These are phyloP conservation scores for Thermomucor indicae-seudaticae DNA, from an alignment of 371 early-diverging fungal species.

Conservation along the genomic window DNA sequence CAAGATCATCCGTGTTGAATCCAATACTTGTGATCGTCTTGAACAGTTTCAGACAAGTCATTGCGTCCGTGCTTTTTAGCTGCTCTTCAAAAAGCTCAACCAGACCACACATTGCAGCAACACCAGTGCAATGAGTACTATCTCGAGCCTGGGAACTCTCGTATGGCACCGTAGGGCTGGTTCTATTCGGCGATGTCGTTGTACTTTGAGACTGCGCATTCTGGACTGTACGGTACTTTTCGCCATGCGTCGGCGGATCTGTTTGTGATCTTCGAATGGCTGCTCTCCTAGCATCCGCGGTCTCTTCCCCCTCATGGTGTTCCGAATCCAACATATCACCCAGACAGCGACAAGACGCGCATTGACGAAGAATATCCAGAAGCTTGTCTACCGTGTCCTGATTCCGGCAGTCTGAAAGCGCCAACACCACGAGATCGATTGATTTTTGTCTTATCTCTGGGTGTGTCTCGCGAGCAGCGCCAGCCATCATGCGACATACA, in stretches of 20 bases:
- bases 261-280: conserved; percentile 17
- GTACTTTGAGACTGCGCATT: conserved; percentile 8
- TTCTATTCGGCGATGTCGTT: conserved; percentile 4
- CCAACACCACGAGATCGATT: conserved; percentile 46
- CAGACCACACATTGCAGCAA: conserved; percentile 31
- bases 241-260: too few relatives aligned
- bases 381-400: conserved; percentile 40
- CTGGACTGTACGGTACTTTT: neutral
- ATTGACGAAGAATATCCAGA: conserved; percentile 34
- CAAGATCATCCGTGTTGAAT: conserved; percentile 26
- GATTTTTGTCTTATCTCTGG: conserved; percentile 39
- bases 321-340: neutral
- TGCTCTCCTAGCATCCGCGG: too few relatives aligned
- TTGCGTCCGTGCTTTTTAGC: conserved; percentile 1
- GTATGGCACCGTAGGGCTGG: conserved; percentile 3
- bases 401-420: conserved; percentile 27
- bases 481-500: conserved; percentile 56
- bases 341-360: conserved; percentile 42
- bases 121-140: conserved; percentile 16
- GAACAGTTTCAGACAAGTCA: conserved; percentile 39
- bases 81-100: conserved; percentile 34
- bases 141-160: neutral
- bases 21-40: conserved; percentile 46
- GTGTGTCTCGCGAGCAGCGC: conserved; percentile 50
- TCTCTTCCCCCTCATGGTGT: neutral